Evolutionary conservation across 2,329 filamentous ascomycete species (phyloP), one percentile per base, ranked within the genome.

Genomic region (Pseudogymnoascus sp.): DNA sequence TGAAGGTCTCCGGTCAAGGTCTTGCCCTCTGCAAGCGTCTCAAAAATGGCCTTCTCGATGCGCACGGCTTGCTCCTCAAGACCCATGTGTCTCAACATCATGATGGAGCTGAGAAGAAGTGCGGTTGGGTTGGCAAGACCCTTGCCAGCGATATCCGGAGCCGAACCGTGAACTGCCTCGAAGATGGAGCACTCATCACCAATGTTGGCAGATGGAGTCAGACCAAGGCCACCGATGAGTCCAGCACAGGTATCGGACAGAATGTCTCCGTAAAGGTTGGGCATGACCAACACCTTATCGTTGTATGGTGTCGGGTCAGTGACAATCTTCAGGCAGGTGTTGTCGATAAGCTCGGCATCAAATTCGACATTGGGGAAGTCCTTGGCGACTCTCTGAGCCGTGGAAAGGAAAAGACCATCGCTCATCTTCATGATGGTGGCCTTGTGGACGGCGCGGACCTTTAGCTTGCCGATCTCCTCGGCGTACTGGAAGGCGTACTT

Each of bases 391-490:
- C 94, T 85, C 70, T 87, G 82, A 70, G 89, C 94, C 66, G 89
- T 91, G 78, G 84, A 90, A 70, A 99, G 85, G 87, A 99, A 99
- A 66, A 99, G 90, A 80, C 94, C 94, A 77, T 99, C 94, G 75
- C 89, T 93, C 91, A 97, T 96, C 87, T 99, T 99, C 94, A 99
- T 99, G 82, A 99, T 99, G 75, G 94, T 97, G 77, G 94, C 94
- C 86, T 99, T 99, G 89, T 99, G 94, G 67, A 97, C 92, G 64
- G 92, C 93, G 74, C 92, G 91, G 73, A 97, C 93, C 89, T 97
- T 97, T 76, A 87, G 92, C 83, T 91, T 90, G 79, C 92, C 92
- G 74, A 97, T 89, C 71, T 91, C 86, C 78, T 94, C 84, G 70
- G 94, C 94, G 77, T 99, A 92, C 82, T 99, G 93, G 87, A 99